Evolutionary conservation across 2,329 filamentous ascomycete genomes (phyloP).

Genomic region (Fusarium proliferatum): DNA sequence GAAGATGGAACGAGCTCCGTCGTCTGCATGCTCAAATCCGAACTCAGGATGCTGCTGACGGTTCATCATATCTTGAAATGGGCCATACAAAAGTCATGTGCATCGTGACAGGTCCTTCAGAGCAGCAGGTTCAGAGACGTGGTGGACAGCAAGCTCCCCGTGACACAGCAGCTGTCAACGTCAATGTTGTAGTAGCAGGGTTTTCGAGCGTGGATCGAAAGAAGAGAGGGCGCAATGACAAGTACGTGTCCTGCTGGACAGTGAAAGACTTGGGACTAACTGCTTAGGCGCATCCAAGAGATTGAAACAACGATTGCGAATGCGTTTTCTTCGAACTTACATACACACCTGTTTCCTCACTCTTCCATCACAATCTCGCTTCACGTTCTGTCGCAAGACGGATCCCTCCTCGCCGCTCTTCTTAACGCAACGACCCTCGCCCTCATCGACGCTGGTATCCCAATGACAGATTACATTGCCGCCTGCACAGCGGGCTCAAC

Average conservation of each 20-base stretch:
- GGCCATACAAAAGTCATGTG: slow-evolving; percentile 98
- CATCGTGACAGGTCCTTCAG: slow-evolving; percentile 86
- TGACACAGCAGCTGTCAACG: slow-evolving; percentile 70
- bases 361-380: slow-evolving; percentile 85
- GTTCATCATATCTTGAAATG: slow-evolving; percentile 94
- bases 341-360: slow-evolving; percentile 90
- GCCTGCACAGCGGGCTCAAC: slow-evolving; percentile 90
- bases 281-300: slow-evolving; percentile 77
- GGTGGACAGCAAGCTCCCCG: slow-evolving; percentile 59
- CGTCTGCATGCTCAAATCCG: slow-evolving; percentile 89
- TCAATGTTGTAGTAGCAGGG: slow-evolving; percentile 86
- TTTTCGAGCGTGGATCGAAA: slow-evolving; percentile 91
- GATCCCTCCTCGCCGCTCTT: slow-evolving; percentile 87
- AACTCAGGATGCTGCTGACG: slow-evolving; percentile 92
- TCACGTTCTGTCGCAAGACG: slow-evolving; percentile 90
- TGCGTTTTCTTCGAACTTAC: slow-evolving; percentile 80
- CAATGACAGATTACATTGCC: slow-evolving; percentile 91
- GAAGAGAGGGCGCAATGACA: slow-evolving; percentile 78
- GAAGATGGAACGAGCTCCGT: slow-evolving; percentile 97
- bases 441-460: slow-evolving; percentile 92
- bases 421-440: slow-evolving; percentile 93
- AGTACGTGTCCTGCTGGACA: slow-evolving; percentile 63
- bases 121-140: slow-evolving; percentile 59
- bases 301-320: slow-evolving; percentile 82
- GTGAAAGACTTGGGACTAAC: background rate